phyloP scores from a whole-genome alignment of 129 eudicot species.

The Tagetes patula region DNA sequence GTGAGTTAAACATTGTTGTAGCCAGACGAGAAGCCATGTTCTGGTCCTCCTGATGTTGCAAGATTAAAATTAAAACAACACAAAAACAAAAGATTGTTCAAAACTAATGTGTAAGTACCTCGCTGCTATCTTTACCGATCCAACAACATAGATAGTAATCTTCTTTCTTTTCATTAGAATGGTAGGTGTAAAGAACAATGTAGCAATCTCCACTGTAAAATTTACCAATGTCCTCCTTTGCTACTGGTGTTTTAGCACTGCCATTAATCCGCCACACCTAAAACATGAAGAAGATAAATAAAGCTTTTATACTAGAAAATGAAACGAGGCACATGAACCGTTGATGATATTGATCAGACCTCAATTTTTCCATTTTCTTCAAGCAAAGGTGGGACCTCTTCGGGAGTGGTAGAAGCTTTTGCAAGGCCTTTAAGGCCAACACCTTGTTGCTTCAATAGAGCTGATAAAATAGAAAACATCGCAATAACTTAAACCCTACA shows the following conservation, averaged over 20 bases:
- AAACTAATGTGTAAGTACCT: slow-evolving; percentile 45
- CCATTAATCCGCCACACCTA: slow-evolving; percentile 96
- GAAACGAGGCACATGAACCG: background rate
- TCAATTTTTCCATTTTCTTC: slow-evolving; percentile 93
- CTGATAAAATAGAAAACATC: slow-evolving; percentile 40
- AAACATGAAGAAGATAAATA: no score
- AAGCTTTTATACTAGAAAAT: slow-evolving; percentile 6
- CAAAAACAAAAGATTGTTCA: background rate
- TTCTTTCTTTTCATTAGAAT: slow-evolving; percentile 90
- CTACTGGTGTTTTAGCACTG: slow-evolving; percentile 80
- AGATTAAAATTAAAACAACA: background rate
- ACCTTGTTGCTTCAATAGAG: slow-evolving; percentile 99
- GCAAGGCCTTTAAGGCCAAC: slow-evolving; percentile 73
- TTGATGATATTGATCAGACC: slow-evolving; percentile 53
- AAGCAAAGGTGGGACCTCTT: slow-evolving; percentile 95
- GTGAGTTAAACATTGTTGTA: slow-evolving; percentile 82
- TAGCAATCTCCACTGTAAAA: slow-evolving; percentile 99
- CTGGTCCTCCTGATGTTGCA: slow-evolving; percentile 70
- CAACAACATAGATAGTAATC: slow-evolving; percentile 90
- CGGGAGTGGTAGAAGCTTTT: slow-evolving; percentile 71
- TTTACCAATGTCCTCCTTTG: slow-evolving; percentile 82
- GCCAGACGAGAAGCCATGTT: slow-evolving; percentile 74
- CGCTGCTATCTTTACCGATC: slow-evolving; percentile 95
- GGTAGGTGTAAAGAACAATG: slow-evolving; percentile 86
- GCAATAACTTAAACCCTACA: slow-evolving; percentile 4